Base-by-base conservation (phyloP, 768 basidiomycete genomes). In the Rhodosporidiobolus sp. region DNA sequence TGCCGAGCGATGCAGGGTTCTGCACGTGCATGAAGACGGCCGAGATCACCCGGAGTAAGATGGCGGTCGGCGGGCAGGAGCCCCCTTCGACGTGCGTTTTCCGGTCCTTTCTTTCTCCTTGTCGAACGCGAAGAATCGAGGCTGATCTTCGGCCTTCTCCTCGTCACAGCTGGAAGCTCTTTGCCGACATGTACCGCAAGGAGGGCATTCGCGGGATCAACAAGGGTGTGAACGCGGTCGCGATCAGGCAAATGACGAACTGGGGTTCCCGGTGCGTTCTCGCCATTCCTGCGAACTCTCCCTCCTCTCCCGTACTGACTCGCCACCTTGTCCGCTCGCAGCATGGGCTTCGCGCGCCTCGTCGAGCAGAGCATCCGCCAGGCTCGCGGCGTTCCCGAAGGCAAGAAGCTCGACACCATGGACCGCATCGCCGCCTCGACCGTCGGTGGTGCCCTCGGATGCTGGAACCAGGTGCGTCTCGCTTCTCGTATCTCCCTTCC, bases 21-120 rank as follows among this genome's bases (percentile, higher is more conserved):
- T 95, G 93, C 83, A 97, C 95, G 54, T 96, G 93, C 82, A 99
- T 99, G 96, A 99, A 99, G 83, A 99, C 96, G 30, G 96, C 82
- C 74, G 94, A 95, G 82, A 98, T 98, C 76, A 97, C 94, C 59
- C 89, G 94, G 77, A 90, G 91, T 79, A 99, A 99, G 83, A 90
- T 92, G 77, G 90, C 88, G 32, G 87, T 89, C 24, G 81, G 86
- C 38, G 96, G 96, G 52, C 85, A 88, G 53, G 89, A 91, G 80
- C 92, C 93, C 19, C 90, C 89, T 64, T 78, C 77, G 38, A 78
- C 77, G 73, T 78, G 68, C 57, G 77, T 75, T 59, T 38, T 24
- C n/a, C n/a, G 0, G n/a, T 38, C 2, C 56, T 62, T 49, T 12
- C 52, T 20, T 34, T 26, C 38, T 26, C 55, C 28, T 35, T 32